Conservation (phyloP, 768 basidiomycete species). For the Auricularia sp. region DNA sequence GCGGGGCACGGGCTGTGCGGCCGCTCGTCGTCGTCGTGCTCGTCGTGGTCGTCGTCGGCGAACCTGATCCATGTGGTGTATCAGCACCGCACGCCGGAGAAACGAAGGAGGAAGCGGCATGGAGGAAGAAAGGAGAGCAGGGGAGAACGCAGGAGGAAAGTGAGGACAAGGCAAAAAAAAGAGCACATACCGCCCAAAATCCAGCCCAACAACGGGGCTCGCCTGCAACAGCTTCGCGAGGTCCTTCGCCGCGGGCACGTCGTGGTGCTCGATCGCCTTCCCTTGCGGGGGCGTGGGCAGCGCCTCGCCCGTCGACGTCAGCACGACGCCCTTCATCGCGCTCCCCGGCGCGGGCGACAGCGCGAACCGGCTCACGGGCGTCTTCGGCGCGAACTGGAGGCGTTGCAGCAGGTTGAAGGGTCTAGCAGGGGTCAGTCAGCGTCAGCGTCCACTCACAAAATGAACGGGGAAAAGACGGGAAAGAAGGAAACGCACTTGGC, state of each 20-base stretch:
- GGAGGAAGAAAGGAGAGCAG: too few relatives aligned
- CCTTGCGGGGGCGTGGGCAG: constrained; percentile 59
- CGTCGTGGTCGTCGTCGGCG: constrained; percentile 17
- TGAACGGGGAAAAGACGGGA: too few relatives aligned
- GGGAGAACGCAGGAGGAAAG: too few relatives aligned
- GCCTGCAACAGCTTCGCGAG: constrained; percentile 56
- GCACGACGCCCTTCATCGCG: constrained; percentile 52
- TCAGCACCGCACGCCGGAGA: too few relatives aligned
- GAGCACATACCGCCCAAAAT: constrained; percentile 45
- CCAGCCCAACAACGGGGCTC: constrained; percentile 60
- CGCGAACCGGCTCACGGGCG: not conserved
- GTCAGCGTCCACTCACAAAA: too few relatives aligned
- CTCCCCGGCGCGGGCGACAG: constrained; percentile 15
- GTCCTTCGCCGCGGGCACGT: constrained; percentile 21
- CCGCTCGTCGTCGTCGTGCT: constrained; percentile 20
- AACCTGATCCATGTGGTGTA: not conserved
- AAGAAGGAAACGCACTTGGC: constrained; percentile 49
- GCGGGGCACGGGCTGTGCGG: constrained; percentile 41
- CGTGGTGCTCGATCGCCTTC: constrained; percentile 9
- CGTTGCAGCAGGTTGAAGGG: not conserved
- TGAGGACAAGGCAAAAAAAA: too few relatives aligned
- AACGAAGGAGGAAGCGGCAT: too few relatives aligned
- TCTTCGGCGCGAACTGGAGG: not conserved
- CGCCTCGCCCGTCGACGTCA: constrained; percentile 67
- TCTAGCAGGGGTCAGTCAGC: not conserved